Conservation (phyloP, 2,329 filamentous ascomycete genomes). For the Penicillium sp. region DNA sequence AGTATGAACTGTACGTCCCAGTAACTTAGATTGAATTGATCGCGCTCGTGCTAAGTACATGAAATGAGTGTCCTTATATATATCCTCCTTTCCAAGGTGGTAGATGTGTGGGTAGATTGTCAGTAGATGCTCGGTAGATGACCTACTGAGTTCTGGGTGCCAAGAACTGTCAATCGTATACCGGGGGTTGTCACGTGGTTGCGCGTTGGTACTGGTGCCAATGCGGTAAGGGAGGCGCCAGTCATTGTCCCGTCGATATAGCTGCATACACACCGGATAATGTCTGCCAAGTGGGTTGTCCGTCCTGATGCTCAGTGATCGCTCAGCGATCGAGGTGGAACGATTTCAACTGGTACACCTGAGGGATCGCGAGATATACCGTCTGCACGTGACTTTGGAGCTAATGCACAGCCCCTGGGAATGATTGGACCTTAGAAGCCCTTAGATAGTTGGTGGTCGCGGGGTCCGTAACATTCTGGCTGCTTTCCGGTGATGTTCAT, state of each 20-base stretch:
- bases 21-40: conserved; percentile 2
- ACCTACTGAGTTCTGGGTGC: neutral
- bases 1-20: neutral
- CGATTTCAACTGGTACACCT: neutral
- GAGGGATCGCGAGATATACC: neutral
- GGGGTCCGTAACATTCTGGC: neutral
- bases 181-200: neutral
- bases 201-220: neutral
- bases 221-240: neutral
- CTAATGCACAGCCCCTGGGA: neutral
- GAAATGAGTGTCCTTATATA: conserved; percentile 1
- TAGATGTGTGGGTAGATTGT: neutral
- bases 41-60: neutral
- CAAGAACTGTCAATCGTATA: conserved; percentile 1
- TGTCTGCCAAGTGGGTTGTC: neutral
- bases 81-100: neutral
- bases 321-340: neutral
- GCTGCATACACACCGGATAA: neutral
- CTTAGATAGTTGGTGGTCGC: neutral
- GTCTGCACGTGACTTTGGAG: neutral
- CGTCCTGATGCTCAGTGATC: neutral
- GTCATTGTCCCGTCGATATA: neutral
- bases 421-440: neutral
- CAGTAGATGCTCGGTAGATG: neutral
- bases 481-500: too few species aligned